These are phyloP conservation scores for Erodium moschatum DNA, from an alignment of 441 rosid genomes.

Conservation along the genomic window DNA sequence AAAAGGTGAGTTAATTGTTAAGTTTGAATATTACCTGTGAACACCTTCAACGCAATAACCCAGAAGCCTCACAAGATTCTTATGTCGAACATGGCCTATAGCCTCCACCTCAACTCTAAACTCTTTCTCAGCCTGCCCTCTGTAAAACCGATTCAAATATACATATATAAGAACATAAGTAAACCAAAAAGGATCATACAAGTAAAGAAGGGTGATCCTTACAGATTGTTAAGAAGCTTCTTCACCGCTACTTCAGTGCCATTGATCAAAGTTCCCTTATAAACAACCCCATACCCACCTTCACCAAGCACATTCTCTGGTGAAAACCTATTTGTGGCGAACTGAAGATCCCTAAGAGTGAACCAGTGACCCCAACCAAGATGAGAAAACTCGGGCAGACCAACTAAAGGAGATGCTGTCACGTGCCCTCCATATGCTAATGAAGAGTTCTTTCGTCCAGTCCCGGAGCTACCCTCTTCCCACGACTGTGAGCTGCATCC, in stretches of 20 bases:
- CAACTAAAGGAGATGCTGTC: conserved; percentile 68
- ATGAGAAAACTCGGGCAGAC: conserved; percentile 76
- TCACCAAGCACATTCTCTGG: conserved; percentile 83
- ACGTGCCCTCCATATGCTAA: conserved; percentile 34
- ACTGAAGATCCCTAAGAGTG: conserved; percentile 84
- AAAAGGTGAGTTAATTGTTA: neutral
- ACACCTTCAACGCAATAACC: conserved; percentile 98
- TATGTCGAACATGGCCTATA: conserved; percentile 94
- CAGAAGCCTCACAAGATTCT: conserved; percentile 88
- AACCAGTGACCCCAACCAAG: conserved; percentile 99
- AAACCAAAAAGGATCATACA: neutral
- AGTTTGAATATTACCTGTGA: conserved; percentile 43
- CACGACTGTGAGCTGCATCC: conserved; percentile 63
- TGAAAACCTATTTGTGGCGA: conserved; percentile 79
- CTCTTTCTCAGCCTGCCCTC: conserved; percentile 98
- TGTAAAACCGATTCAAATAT: conserved; percentile 18
- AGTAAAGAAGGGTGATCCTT: conserved; percentile 26
- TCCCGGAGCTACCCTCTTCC: conserved; percentile 64
- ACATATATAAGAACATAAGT: neutral
- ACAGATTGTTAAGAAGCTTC: conserved; percentile 80
- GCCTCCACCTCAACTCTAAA: conserved; percentile 91
- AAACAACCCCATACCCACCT: conserved; percentile 94
- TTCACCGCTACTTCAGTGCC: conserved; percentile 81
- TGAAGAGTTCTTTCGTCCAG: conserved; percentile 54
- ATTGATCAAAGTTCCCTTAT: conserved; percentile 64